Evolutionary conservation across 2,329 filamentous ascomycete genomes (phyloP), one percentile per base, ranked within the genome.

Genomic region (Penicillium occitanis): DNA sequence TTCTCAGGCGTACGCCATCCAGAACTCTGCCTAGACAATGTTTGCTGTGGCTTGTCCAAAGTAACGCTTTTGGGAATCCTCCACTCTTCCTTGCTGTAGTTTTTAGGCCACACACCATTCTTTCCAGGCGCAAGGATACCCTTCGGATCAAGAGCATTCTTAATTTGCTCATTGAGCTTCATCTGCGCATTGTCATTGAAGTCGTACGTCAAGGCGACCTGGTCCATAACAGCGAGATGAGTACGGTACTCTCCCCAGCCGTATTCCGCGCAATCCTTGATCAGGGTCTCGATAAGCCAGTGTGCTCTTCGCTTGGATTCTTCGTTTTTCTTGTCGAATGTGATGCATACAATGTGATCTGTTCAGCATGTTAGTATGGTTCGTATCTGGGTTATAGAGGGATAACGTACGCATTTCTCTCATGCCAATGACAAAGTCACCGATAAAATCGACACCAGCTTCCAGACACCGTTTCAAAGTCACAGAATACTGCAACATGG

Each of bases 81-180:
- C 19, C 46, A 50, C 46, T 50, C 46, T 22, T 50, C 46, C 46
- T 50, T 50, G 13, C 28, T 50, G 28, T 50, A 50, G 7, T 50
- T 50, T 3, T 50, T 50, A 6, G 46, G 63, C 81, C 80, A 82
- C 17, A 83, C 79, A 0, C 81, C 81, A 67, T 80, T 80, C 68
- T 80, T 80, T 0, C 82, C 82, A 1, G 80, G 81, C 5, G 80
- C 79, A 51, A 83, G 68, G 60, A 83, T 83, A 0, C 81, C 80
- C 66, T 82, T 82, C 1, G 81, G 81, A 73, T 83, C 81, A 19
- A 84, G 65, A 1, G 77, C 76, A 71, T 83, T 79, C 71, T 83
- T 84, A 64, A 83, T 76, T 48, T 75, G 67, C 74, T 77, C 73
- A 79, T 75, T 69, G 78, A 70, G 5, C 46, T 50, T 50, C 46